Conservation (phyloP, 257 asterid species). For the Solanum sparsipilum region DNA sequence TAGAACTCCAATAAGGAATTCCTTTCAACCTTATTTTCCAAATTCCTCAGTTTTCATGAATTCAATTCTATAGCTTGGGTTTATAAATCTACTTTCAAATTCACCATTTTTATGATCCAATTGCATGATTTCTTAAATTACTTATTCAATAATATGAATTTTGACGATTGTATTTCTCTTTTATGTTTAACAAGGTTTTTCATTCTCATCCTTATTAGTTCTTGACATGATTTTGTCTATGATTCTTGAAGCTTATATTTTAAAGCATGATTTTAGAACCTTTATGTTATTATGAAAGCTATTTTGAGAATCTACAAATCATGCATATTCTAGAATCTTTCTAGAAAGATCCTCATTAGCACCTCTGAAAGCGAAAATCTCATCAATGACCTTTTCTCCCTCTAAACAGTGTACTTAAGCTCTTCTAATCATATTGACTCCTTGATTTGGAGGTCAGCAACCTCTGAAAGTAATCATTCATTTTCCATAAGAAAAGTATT, state of each 20-base stretch:
- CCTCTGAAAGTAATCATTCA: not conserved
- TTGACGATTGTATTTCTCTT: too few species aligned
- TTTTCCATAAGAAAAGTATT: not conserved
- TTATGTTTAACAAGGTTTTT: too few species aligned
- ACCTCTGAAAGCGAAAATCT: not conserved
- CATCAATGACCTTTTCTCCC: not conserved
- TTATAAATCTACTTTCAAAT: too few species aligned
- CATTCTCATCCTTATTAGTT: not conserved
- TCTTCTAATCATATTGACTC: not conserved
- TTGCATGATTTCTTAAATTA: too few species aligned
- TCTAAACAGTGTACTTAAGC: not conserved
- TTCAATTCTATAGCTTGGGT: too few species aligned
- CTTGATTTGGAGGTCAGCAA: not conserved
- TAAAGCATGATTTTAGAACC: not conserved
- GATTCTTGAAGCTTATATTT: too few species aligned
- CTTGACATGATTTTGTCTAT: not conserved
- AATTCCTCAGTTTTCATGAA: not conserved
- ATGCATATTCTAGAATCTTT: not conserved
- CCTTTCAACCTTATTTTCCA: not conserved
- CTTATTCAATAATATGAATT: too few species aligned
- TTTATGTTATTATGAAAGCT: too few species aligned
- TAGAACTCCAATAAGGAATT: not conserved
- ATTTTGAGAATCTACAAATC: not conserved
- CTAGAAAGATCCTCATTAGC: not conserved
- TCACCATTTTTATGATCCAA: too few species aligned